Evolutionary conservation across 352 stramenopile genomes (phyloP).

Genomic region (Peronosclerospora sorghi): DNA sequence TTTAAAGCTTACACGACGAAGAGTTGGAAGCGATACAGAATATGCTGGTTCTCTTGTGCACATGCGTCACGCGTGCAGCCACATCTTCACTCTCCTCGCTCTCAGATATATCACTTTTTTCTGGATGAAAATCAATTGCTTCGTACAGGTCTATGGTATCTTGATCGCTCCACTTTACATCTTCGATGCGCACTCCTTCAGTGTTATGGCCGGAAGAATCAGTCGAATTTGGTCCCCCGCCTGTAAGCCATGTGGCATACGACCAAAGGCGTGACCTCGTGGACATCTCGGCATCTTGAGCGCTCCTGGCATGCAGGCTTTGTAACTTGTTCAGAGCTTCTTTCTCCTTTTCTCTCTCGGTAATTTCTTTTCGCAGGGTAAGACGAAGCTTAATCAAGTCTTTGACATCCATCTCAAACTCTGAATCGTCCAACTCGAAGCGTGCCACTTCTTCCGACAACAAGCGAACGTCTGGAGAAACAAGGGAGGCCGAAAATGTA

Average conservation of each 20-base stretch:
- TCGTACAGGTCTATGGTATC: slow-evolving; percentile 72
- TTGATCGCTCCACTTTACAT: slow-evolving; percentile 77
- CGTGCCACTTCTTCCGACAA: slow-evolving; percentile 40
- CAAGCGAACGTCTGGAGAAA: slow-evolving; percentile 27
- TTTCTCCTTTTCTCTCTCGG: slow-evolving; percentile 26
- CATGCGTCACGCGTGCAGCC: slow-evolving; percentile 9
- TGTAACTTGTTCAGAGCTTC: slow-evolving; percentile 20
- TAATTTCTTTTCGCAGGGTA: slow-evolving; percentile 35
- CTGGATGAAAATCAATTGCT: slow-evolving; percentile 75
- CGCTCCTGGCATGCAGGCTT: slow-evolving; percentile 11
- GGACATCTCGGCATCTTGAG: slow-evolving; percentile 14
- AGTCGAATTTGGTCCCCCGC: slow-evolving; percentile 7
- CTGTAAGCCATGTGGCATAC: slow-evolving; percentile 63
- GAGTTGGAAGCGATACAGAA: slow-evolving; percentile 75
- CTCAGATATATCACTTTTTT: slow-evolving; percentile 13
- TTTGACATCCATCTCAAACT: slow-evolving; percentile 56
- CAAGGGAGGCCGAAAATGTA: slow-evolving; percentile 22
- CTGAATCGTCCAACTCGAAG: slow-evolving; percentile 50
- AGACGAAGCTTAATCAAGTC: slow-evolving; percentile 55
- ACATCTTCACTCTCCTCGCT: slow-evolving; percentile 17
- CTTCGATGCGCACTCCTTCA: slow-evolving; percentile 21
- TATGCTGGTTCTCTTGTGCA: slow-evolving; percentile 43
- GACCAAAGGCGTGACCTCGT: slow-evolving; percentile 52
- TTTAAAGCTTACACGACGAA: slow-evolving; percentile 42
- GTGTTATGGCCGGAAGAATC: not conserved